A percentile compares a stretch with the other conserved stretches of the same genome.
Conservation (phyloP, 2,329 filamentous ascomycete species). For the Diaporthe citri region DNA sequence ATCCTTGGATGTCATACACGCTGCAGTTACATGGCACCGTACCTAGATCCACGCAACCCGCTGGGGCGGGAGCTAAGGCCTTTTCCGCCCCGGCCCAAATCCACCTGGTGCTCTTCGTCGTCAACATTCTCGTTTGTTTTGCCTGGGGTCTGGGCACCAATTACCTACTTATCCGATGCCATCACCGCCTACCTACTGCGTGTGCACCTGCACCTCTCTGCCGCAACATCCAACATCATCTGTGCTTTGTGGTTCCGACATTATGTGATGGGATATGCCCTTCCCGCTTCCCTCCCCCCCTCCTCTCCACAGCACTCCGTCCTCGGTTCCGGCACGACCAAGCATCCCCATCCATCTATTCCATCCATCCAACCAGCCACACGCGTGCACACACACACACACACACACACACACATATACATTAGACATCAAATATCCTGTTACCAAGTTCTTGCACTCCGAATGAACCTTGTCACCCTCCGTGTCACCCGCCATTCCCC, state of each 20-base stretch:
- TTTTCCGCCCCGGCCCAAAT: conserved; percentile 14
- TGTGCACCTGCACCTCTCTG: background rate
- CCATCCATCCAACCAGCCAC: background rate
- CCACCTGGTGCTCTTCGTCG: background rate
- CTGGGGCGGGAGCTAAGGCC: conserved; percentile 26
- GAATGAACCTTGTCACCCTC: conserved; percentile 16
- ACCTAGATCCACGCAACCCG: conserved; percentile 1
- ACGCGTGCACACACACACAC: too few relatives aligned
- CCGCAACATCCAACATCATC: background rate
- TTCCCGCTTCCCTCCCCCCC: background rate
- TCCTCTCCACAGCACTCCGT: background rate
- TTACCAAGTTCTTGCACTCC: conserved; percentile 18
- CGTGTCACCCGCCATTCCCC: background rate
- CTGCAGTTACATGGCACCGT: background rate
- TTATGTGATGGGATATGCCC: background rate
- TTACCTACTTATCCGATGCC: background rate
- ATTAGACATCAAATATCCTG: background rate
- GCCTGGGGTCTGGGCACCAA: background rate
- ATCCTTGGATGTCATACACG: background rate
- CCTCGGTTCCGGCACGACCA: background rate
- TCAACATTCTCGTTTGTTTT: background rate
- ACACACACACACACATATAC: background rate
- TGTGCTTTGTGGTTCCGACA: background rate
- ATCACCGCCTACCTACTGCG: background rate
- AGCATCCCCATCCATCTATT: background rate